Base-by-base conservation (phyloP, 169 alveolate species). In the Plasmodium cynomolgi region DNA sequence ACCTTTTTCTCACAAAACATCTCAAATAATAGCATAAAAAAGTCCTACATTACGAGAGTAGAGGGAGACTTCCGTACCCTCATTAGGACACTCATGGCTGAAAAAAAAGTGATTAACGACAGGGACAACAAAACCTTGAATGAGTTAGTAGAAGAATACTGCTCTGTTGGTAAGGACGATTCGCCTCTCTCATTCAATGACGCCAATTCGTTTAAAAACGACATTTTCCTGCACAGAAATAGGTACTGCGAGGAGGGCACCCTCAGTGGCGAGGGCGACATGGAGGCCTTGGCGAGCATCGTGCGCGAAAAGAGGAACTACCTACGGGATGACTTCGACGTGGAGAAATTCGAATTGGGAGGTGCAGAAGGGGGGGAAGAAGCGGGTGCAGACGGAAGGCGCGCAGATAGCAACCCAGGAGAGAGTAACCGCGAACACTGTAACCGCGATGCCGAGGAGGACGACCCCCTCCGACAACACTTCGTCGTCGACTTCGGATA, bases 1-100 rank as follows among this genome's bases (percentile, higher is more conserved):
- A 91, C 97, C 5, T 74, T 23, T 9, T 95, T 96, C 82, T 83
- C 96, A 0, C 95, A 92, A 73, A 94, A 91, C 34, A 23, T 96
- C 7, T 81, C 96, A 1, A 83, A 93, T 83, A 91, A 85, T 80
- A 75, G 82, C 72, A 77, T 96, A 15, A 92, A 84, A 23, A 96
- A 96, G 88, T 92, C 96, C 4, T 96, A 96, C 62, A 75, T 96
- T 1, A 96, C 97, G 29, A 83, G 97, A 39, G 97, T 96, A 2
- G 93, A 83, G 11, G 97, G 97, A n/a, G 96, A 96, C 37, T 96
- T 96, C 75, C 72, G 95, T 72, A 17, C 11, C 15, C 80, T 95
- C 8, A 68, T 94, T 39, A 80, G 50, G 39, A 92, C 74, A 31
- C 74, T 81, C 79, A 2, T 83, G 31, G 34, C 1, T 41, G 26